Evolutionary conservation across 2,329 filamentous ascomycete genomes (phyloP).

Genomic region (Botryotinia globosa): DNA sequence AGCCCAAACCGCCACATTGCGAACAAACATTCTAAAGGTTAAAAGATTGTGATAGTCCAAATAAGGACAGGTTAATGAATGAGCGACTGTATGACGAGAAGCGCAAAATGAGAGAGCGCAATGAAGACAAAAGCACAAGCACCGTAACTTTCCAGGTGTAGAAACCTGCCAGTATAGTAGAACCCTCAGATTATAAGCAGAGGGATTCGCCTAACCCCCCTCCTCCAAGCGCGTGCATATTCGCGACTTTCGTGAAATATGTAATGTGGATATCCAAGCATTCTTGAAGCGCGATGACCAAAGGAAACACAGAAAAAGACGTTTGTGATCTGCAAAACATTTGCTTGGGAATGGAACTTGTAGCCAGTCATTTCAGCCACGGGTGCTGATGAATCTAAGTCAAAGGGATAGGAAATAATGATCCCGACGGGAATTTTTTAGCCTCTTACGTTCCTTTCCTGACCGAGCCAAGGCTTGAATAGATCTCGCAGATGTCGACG

Average conservation of each 20-base stretch:
- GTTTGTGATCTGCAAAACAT: constrained; percentile 3
- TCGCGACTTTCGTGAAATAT: constrained; percentile 3
- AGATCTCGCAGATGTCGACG: not conserved
- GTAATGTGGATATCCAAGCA: constrained; percentile 5
- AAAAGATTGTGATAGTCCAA: constrained; percentile 6
- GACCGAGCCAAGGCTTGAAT: not conserved
- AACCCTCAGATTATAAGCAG: not conserved
- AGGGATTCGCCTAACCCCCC: not conserved
- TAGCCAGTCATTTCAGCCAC: not conserved
- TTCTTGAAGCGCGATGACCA: constrained; percentile 9
- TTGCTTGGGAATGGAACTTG: not conserved
- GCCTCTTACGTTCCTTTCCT: not conserved
- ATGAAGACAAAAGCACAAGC: not conserved
- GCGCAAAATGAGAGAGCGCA: constrained; percentile 4
- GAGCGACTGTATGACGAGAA: not conserved
- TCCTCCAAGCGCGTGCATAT: not conserved
- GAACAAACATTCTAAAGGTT: not conserved
- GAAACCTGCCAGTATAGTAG: not conserved
- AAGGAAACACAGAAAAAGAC: not conserved
- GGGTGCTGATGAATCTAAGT: not conserved
- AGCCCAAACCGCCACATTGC: not conserved
- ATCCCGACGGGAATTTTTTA: not conserved
- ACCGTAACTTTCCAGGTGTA: not conserved
- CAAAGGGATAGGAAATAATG: not conserved
- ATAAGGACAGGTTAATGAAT: not conserved